Evolutionary conservation across 2,329 filamentous ascomycete species (phyloP), one percentile per base, ranked within the genome.

Genomic region (Arthrobotrys pseudoclavata): DNA sequence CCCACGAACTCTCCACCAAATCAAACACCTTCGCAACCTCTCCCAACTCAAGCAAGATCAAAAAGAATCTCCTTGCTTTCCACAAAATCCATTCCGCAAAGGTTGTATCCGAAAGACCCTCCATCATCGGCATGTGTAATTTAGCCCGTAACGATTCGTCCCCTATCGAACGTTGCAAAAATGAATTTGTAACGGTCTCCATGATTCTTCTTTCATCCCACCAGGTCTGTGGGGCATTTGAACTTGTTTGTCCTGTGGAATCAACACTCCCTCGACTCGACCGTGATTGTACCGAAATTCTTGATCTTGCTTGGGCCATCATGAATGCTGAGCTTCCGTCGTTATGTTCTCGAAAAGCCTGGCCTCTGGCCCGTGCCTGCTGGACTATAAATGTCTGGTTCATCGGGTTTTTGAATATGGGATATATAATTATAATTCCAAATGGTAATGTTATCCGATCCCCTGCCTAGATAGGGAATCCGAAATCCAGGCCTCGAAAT

Each of bases 41-140:
- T 40, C 89, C 90, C 20, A 93, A 85, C 81, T 93, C 91, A 64
- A 89, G 86, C 22, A 94, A 85, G 40, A 92, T 89, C 61, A 94
- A 85, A 81, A 93, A 94, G 48, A 93, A 85, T 55, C 89, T 87
- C 81, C 89, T 90, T 4, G 90, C 90, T 80, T 90, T 90, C 76
- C 88, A 85, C 47, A 91, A 84, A 71, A 94, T 92, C 90, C 91
- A 93, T 82, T 93, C 91, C 85, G 91, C 90, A 82, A 94, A 94
- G 0, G 91, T 93, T 79, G 90, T 88, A 82, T 92, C 89, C 3
- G 91, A 92, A 69, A 89, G 82, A 26, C 91, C 91, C 82, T 92
- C 93, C 15, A 86, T 88, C 55, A 92, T 85, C 6, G 89, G 88
- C 47, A 85, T 85, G 81, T 91, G 87, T 57, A 94, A 84, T 66